Evolutionary conservation across 2,329 filamentous ascomycete species (phyloP), one percentile per base, ranked within the genome.

Genomic region (Exophiala bonariae): DNA sequence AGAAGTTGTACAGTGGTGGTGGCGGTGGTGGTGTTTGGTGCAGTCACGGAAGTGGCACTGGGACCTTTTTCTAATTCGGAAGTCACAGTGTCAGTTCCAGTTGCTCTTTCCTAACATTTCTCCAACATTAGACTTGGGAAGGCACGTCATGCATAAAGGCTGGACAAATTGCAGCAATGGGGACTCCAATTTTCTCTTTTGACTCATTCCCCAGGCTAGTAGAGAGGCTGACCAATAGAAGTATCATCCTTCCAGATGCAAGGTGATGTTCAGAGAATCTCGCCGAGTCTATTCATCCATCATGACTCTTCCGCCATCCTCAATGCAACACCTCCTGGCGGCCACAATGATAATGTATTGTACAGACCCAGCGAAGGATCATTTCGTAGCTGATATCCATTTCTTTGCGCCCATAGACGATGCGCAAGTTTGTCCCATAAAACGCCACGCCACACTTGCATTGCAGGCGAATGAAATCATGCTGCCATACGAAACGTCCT

Each of bases 191-290:
- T 23, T 16, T 38, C 47, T 43, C 32, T 16, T 38, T 50, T 43
- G 42, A 46, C 22, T 44, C 41, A 44, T 38, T 28, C 31, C 23
- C 11, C 23, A 26, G 23, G 23, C 23, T 26, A 26, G 6, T 6
- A 11, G 23, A 4, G 36, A 49, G 49, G 45, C 41, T 49, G 45
- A 19, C 49, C 49, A 49, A 52, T 52, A 17, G 35, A 17, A 28
- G 1, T 17, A 16, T 28, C 13, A n/a, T 17, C 16, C 8, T 8
- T 10, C 11, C 11, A 7, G 23, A 32, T 35, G 26, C 17, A 28
- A 35, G 20, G 10, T 23, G 37, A 23, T 40, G 37, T n/a, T n/a
- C n/a, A n/a, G n/a, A n/a, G n/a, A n/a, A n/a, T n/a, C n/a, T n/a
- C n/a, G n/a, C n/a, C n/a, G n/a, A 26, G 23, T 26, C 23, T 26